Base-by-base conservation (phyloP, 2,329 filamentous ascomycete species). In the Rugonectria rugulosa region DNA sequence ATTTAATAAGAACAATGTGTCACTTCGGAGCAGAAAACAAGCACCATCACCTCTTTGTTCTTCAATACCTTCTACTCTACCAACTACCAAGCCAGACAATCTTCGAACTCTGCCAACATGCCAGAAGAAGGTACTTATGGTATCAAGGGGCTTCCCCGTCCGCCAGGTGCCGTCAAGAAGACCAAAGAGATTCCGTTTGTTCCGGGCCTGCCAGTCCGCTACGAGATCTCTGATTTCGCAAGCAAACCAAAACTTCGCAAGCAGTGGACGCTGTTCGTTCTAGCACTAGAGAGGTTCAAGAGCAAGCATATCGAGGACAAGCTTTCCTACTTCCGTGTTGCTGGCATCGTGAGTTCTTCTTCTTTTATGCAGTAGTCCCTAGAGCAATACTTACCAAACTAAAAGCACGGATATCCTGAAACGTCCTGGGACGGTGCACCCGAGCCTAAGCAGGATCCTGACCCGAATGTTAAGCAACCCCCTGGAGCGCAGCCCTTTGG, bases 381-480 rank as follows among this genome's bases (percentile, higher is more conserved):
- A 53, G 59, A n/a, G n/a, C n/a, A n/a, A n/a, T n/a, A n/a, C n/a
- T n/a, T n/a, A n/a, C n/a, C n/a, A n/a, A n/a, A n/a, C n/a, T n/a
- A n/a, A n/a, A n/a, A n/a, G n/a, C 59, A 62, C 14, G 59, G 53
- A 1, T 62, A 56, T 12, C 59, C 59, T 1, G 40, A 55, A 11
- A 29, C 24, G 2, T 9, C 53, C 2, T 63, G 53, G 59, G 60
- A 60, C 9, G 10, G 14, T 10, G 47, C 47, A 0, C 53, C 56
- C 0, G 20, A 37, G 2, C 43, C 49, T 0, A 54, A 26, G 2
- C 19, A 37, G 9, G 40, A 51, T 15, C 41, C 41, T 4, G 6
- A 2, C 6, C 31, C 7, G 14, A 27, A 24, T 3, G n/a, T 23
- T 0, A 40, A 31, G 3, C 27, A 38, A 6, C 23, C 53, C n/a